Percentiles rank a stretch among this genome's conserved stretches.
phyloP scores from a whole-genome alignment of 139 green algal genomes.

The Asterochloris erici region DNA sequence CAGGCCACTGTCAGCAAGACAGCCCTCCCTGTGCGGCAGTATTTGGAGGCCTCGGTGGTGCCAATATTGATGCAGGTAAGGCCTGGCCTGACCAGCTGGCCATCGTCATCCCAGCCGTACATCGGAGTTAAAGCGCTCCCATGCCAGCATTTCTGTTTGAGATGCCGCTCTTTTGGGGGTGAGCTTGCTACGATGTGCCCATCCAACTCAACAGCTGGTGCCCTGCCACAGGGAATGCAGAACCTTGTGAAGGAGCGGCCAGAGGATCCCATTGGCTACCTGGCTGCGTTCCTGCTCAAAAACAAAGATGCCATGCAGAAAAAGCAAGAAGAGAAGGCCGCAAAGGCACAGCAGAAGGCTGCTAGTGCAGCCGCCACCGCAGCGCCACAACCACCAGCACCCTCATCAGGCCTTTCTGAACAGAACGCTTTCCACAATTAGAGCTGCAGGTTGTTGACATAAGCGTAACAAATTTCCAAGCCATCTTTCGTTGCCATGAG shows the following conservation, averaged over 20 bases:
- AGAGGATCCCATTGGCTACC: constrained; percentile 74
- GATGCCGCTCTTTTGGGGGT: too few species aligned
- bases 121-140: too few species aligned
- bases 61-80: constrained; percentile 60
- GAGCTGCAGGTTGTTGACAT: too few species aligned
- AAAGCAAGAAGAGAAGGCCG: too few species aligned
- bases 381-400: too few species aligned
- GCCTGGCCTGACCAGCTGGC: not conserved
- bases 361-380: too few species aligned
- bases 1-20: constrained; percentile 36
- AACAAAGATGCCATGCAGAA: constrained; percentile 46
- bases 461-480: too few species aligned
- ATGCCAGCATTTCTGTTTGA: too few species aligned
- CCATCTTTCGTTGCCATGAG: too few species aligned
- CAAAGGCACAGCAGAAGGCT: too few species aligned
- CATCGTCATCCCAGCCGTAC: not conserved
- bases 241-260: constrained; percentile 72
- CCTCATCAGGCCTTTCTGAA: too few species aligned
- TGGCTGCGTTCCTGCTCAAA: constrained; percentile 74
- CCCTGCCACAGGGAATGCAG: constrained; percentile 53
- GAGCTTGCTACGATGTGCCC: constrained; percentile 1
- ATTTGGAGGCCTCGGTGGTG: constrained; percentile 76
- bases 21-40: constrained; percentile 66
- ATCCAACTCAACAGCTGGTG: not conserved
- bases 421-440: too few species aligned